Conservation (phyloP, 2,329 filamentous ascomycete genomes). For the Coniochaeta hoffmannii region DNA sequence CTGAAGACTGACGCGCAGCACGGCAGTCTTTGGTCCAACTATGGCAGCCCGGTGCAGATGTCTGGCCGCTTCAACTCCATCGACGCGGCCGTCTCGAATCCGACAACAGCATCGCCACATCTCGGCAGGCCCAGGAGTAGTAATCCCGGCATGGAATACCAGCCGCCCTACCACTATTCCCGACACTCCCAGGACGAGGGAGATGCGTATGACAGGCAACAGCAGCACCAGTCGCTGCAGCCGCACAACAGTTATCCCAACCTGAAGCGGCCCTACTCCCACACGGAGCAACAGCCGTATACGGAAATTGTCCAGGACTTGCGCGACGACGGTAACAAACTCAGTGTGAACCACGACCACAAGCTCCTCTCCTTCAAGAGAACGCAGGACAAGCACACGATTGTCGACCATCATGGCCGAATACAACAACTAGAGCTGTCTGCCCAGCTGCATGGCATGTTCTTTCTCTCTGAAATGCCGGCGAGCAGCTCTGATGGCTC, state of each 20-base stretch:
- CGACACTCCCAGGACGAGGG: conserved; percentile 48
- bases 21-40: conserved; percentile 51
- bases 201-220: conserved; percentile 46
- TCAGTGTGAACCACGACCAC: conserved; percentile 52
- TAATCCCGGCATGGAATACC: conserved; percentile 35
- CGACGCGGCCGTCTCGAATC: conserved; percentile 39
- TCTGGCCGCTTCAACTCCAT: conserved; percentile 42
- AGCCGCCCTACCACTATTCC: conserved; percentile 40
- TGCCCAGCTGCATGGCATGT: conserved; percentile 81
- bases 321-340: conserved; percentile 49
- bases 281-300: conserved; percentile 47
- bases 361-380: conserved; percentile 53
- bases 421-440: conserved; percentile 55
- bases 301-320: conserved; percentile 55
- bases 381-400: conserved; percentile 50
- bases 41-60: conserved; percentile 47
- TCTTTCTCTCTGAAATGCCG: conserved; percentile 76
- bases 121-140: conserved; percentile 42
- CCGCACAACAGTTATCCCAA: conserved; percentile 46
- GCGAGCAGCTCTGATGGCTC: conserved; percentile 51
- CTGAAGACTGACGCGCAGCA: conserved; percentile 53
- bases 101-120: conserved; percentile 38
- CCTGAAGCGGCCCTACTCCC: conserved; percentile 51
- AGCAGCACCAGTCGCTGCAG: conserved; percentile 37
- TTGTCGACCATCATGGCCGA: conserved; percentile 51